phyloP scores from a whole-genome alignment of 2,329 filamentous ascomycete species.

The Phaeosphaeria sp. region DNA sequence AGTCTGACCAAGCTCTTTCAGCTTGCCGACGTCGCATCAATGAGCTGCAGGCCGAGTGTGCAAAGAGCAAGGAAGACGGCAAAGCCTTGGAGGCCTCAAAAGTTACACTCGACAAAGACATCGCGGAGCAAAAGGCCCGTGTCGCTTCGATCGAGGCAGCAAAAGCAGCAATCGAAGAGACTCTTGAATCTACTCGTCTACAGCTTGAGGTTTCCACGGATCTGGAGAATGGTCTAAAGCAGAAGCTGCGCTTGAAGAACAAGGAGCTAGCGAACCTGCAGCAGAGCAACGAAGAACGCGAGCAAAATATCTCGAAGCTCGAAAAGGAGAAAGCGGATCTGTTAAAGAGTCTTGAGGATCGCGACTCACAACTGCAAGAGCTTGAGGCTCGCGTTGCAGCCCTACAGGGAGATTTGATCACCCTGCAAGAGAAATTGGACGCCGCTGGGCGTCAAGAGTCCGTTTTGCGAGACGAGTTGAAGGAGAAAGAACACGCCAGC shows the following conservation, averaged over 20 bases:
- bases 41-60: constrained; percentile 40
- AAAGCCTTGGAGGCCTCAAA: constrained; percentile 24
- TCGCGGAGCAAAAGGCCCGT: constrained; percentile 35
- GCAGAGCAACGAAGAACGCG: constrained; percentile 15
- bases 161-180: constrained; percentile 27
- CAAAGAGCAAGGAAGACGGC: constrained; percentile 32
- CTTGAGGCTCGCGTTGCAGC: constrained; percentile 27
- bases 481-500: constrained; percentile 26
- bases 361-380: constrained; percentile 24
- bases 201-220: constrained; percentile 26
- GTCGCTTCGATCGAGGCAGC: constrained; percentile 39
- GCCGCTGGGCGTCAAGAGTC: constrained; percentile 28
- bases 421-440: constrained; percentile 27
- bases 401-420: constrained; percentile 28
- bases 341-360: constrained; percentile 24
- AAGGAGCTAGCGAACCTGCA: constrained; percentile 38
- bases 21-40: constrained; percentile 44
- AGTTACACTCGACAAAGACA: constrained; percentile 33
- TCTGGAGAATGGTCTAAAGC: constrained; percentile 28
- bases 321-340: constrained; percentile 32
- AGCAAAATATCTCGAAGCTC: constrained; percentile 28
- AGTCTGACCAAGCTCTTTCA: constrained; percentile 46
- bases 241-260: constrained; percentile 32
- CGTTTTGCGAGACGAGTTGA: constrained; percentile 28
- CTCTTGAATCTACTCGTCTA: constrained; percentile 27